Conservation (phyloP, 1,139 yeast genomes). For the Blastobotrys petasosporus region DNA sequence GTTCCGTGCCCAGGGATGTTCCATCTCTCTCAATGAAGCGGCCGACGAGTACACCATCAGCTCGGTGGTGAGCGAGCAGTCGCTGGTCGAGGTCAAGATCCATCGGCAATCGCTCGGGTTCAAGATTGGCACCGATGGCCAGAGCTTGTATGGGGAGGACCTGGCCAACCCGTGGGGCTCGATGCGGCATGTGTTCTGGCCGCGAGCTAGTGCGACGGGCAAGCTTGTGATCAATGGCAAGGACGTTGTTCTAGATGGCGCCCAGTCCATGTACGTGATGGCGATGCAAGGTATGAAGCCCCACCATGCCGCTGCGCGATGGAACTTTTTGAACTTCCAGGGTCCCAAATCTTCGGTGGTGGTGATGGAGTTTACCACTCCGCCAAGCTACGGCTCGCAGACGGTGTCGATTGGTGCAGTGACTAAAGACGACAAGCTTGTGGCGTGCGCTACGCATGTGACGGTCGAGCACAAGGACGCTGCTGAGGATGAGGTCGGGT, state of each 20-base stretch:
- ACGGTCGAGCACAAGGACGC: conserved; percentile 56
- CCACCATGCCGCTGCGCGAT: conserved; percentile 93
- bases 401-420: conserved; percentile 76
- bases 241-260: conserved; percentile 35
- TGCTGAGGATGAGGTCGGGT: conserved; percentile 66
- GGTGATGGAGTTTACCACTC: conserved; percentile 94
- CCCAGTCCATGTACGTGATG: conserved; percentile 82
- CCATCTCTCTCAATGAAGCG: conserved; percentile 56
- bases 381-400: conserved; percentile 78
- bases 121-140: conserved; percentile 85
- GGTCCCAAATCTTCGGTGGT: conserved; percentile 68
- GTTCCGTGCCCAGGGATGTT: conserved; percentile 59
- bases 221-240: conserved; percentile 40
- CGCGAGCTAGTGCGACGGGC: conserved; percentile 71
- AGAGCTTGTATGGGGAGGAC: conserved; percentile 75
- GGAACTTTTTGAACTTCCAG: conserved; percentile 93
- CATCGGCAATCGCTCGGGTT: conserved; percentile 66
- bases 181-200: conserved; percentile 97
- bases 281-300: conserved; percentile 99
- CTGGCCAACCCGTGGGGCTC: conserved; percentile 87
- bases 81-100: conserved; percentile 65
- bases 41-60: conserved; percentile 52
- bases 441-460: conserved; percentile 64
- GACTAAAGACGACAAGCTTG: conserved; percentile 55
- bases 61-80: conserved; percentile 61